Evolutionary conservation across 2,329 filamentous ascomycete species (phyloP), one percentile per base, ranked within the genome.

Genomic region (Alternaria sp.): DNA sequence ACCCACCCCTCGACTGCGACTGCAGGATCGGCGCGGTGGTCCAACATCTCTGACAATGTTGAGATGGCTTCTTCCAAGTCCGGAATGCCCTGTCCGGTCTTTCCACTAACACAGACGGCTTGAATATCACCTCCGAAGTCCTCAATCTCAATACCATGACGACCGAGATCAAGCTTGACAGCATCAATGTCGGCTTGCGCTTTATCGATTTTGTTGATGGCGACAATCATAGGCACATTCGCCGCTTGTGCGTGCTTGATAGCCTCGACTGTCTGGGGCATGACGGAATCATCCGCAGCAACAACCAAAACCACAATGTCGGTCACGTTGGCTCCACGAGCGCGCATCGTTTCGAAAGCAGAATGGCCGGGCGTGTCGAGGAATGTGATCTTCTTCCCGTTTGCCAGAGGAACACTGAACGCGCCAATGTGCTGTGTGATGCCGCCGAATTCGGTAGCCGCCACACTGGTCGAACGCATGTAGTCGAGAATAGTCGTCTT

Each of bases 341-440:
- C 92, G 32, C 95, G 90, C 95, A 99, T 99, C 39, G 90, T 91
- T 67, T 98, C 81, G 79, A 99, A 99, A 0, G 95, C 96, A 28
- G 94, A 93, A 80, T 99, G 95, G 1, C 95, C 95, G 1, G 95
- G 95, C 0, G 95, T 99, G 75, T 99, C 95, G 28, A 99, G 85
- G 82, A 99, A 99, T 0, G 96, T 99, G 68, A 99, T 97, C 38
- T 88, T 88, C 78, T 94, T 96, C 43, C 94, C 94, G 5, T 88
- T 89, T 5, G 92, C 74, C 8, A 99, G 89, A 18, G 87, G 87
- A 2, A 99, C 95, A 7, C 93, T 93, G 81, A 99, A 99, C 16
- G 95, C 95, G 78, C 95, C 96, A 67, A 99, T 99, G 74, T 99
- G 95, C 78, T 99, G 95, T 0, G 95, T 99, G 75, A 99, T 99